Conservation (phyloP, 192 early-diverging fungal species). For the Coemansia sp. region DNA sequence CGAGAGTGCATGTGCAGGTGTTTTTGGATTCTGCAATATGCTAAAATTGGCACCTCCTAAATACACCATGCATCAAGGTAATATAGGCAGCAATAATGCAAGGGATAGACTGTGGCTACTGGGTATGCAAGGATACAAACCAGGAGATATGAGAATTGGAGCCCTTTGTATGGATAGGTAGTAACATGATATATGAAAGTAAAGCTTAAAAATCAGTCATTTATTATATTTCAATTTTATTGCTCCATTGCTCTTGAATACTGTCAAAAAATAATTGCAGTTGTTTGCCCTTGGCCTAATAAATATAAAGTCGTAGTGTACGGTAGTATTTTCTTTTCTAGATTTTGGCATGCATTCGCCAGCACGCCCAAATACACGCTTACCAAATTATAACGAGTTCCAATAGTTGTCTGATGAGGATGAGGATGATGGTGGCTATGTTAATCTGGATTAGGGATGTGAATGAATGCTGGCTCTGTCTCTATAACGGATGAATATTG, state of each 20-base stretch:
- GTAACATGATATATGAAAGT: neutral
- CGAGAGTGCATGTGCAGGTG: no score
- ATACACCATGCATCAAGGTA: neutral
- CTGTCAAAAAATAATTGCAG: neutral
- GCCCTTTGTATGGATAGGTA: neutral
- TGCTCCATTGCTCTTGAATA: neutral
- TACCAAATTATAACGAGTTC: no score
- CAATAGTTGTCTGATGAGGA: no score
- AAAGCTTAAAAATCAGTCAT: neutral
- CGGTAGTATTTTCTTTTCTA: neutral
- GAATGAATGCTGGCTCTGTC: no score
- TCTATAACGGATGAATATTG: neutral
- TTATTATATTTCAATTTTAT: neutral
- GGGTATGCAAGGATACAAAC: neutral
- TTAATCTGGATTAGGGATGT: neutral
- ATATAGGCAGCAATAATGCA: neutral
- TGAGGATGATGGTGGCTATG: neutral
- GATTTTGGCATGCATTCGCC: no score
- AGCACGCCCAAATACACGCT: no score
- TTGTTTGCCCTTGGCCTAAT: neutral
- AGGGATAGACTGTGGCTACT: neutral
- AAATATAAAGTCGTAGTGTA: neutral
- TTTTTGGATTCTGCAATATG: neutral
- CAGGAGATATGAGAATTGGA: neutral
- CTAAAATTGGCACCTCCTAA: neutral